phyloP scores from a whole-genome alignment of 495 filamentous ascomycete genomes.

The Aspergillus funiculosus region DNA sequence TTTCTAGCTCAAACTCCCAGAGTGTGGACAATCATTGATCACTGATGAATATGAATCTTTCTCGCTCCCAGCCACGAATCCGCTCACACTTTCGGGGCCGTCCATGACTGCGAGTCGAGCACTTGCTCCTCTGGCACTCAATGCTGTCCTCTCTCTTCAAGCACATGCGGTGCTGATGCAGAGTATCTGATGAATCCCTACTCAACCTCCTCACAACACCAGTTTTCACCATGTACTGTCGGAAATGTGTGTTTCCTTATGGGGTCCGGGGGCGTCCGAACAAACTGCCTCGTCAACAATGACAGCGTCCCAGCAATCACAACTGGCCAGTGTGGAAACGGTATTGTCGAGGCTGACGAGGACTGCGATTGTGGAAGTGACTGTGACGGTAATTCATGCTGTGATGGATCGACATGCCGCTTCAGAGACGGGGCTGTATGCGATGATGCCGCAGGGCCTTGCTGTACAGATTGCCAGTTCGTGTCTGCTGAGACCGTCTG shows the following conservation, averaged over 20 bases:
- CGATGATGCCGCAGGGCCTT: conserved; percentile 74
- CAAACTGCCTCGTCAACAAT: conserved; percentile 66
- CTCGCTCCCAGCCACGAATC: conserved; percentile 64
- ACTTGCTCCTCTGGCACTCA: conserved; percentile 60
- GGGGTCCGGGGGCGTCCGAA: conserved; percentile 61
- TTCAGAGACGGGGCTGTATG: conserved; percentile 67
- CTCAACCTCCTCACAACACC: conserved; percentile 57
- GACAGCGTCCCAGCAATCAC: conserved; percentile 65
- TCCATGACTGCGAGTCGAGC: conserved; percentile 71
- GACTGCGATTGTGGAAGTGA: conserved; percentile 86
- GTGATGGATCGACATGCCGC: conserved; percentile 77
- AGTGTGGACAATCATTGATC: no score
- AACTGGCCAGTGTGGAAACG: conserved; percentile 79
- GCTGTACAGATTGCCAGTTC: conserved; percentile 71
- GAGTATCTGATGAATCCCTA: conserved; percentile 88
- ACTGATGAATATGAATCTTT: background rate
- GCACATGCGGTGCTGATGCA: conserved; percentile 63
- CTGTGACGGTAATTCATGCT: conserved; percentile 61
- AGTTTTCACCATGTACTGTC: conserved; percentile 81
- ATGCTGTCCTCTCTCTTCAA: conserved; percentile 70
- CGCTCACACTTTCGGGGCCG: conserved; percentile 86
- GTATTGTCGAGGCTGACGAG: conserved; percentile 86
- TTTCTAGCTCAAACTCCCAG: background rate
- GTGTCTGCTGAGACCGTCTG: conserved; percentile 58
- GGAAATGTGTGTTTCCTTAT: conserved; percentile 86